These are phyloP conservation scores for Arbutus unedo DNA, from an alignment of 148 eudicot species.

Conservation along the genomic window DNA sequence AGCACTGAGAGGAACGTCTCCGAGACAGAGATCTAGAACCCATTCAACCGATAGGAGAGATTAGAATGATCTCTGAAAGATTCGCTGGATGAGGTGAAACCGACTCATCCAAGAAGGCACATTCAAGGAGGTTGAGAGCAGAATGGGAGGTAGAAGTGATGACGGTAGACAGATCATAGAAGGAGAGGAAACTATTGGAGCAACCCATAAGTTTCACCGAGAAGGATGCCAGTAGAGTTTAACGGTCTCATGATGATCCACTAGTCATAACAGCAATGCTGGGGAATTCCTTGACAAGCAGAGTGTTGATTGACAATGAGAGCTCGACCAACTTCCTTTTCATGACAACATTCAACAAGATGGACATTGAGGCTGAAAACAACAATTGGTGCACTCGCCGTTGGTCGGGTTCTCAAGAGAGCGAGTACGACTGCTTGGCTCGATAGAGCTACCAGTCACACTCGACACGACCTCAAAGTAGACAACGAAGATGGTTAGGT, in stretches of 20 bases:
- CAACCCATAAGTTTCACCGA: background rate
- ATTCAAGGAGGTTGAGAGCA: no score
- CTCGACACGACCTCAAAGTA: background rate
- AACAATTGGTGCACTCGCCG: background rate
- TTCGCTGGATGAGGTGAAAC: no score
- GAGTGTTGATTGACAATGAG: background rate
- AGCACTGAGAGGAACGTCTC: no score
- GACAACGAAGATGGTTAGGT: background rate
- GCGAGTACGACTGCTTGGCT: background rate
- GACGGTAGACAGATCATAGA: no score
- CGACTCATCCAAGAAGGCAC: no score
- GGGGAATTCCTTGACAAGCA: background rate
- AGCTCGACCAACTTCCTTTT: background rate
- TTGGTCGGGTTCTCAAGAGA: background rate
- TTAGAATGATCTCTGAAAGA: no score
- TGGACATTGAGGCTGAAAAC: background rate
- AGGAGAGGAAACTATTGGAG: no score
- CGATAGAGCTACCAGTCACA: background rate
- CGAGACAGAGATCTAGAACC: no score
- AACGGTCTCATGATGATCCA: background rate
- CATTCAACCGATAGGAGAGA: no score
- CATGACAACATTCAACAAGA: background rate
- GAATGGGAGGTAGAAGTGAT: no score
- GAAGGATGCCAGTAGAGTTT: background rate
- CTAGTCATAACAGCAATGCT: background rate